These are phyloP conservation scores for Entomophthora muscae DNA, from an alignment of 371 early-diverging fungal species.

Conservation along the genomic window DNA sequence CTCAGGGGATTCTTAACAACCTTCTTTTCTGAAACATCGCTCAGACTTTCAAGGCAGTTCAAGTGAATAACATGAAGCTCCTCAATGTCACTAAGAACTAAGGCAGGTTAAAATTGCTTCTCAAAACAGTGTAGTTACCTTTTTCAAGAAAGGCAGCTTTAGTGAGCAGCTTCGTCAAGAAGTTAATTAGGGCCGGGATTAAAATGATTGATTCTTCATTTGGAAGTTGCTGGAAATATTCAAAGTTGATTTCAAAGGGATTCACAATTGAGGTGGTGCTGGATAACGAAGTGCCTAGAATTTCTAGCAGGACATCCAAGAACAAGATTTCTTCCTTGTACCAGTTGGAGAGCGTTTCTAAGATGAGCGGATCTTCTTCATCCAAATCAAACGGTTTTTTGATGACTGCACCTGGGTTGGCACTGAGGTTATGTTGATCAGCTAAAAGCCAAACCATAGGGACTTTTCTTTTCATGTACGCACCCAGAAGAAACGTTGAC, in stretches of 20 bases:
- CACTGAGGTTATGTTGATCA: not conserved
- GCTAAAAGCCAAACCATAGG: slow-evolving; percentile 2
- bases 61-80: not conserved
- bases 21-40: not conserved
- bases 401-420: not conserved
- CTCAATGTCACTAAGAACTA: not conserved
- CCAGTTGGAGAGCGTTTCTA: not conserved
- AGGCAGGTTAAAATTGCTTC: not conserved
- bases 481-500: not conserved
- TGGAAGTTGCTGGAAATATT: not conserved
- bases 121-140: too few species aligned
- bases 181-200: not conserved
- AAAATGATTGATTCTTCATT: not conserved
- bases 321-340: not conserved
- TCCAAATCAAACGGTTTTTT: not conserved
- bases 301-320: slow-evolving; percentile 9
- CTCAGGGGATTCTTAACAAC: too few species aligned
- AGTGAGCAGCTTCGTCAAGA: not conserved
- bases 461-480: not conserved
- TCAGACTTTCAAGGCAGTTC: not conserved
- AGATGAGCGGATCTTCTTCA: not conserved
- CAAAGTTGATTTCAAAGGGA: not conserved
- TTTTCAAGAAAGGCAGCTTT: not conserved
- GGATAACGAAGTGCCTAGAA: not conserved
- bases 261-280: not conserved